Conservation (phyloP, 2,329 filamentous ascomycete genomes). For the Alternaria sp. region DNA sequence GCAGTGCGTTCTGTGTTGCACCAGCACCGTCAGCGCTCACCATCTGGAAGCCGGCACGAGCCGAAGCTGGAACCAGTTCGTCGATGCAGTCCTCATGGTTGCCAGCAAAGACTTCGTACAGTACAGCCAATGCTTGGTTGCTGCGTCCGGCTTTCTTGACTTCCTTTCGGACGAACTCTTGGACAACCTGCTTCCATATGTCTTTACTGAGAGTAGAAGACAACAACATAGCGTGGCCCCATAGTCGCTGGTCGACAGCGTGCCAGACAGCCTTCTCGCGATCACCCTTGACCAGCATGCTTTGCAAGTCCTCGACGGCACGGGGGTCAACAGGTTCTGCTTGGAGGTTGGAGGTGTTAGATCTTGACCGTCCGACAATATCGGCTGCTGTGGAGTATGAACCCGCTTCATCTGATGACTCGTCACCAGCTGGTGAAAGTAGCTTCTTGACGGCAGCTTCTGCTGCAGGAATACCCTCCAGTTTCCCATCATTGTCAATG, state of each 20-base stretch:
- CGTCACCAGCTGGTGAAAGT: conserved; percentile 67
- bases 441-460: conserved; percentile 79
- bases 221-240: conserved; percentile 95
- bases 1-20: conserved; percentile 75
- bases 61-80: conserved; percentile 91
- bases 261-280: conserved; percentile 92
- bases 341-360: conserved; percentile 44
- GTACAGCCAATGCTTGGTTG: conserved; percentile 85
- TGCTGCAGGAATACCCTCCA: conserved; percentile 78
- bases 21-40: conserved; percentile 72
- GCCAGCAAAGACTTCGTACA: conserved; percentile 94
- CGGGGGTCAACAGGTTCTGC: conserved; percentile 75
- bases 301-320: conserved; percentile 76
- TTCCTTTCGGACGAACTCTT: conserved; percentile 95
- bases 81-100: conserved; percentile 96
- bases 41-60: conserved; percentile 90
- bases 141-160: conserved; percentile 82
- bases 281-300: conserved; percentile 78
- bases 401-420: conserved; percentile 31
- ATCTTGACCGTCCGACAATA: conserved; percentile 44
- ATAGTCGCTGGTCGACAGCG: conserved; percentile 90
- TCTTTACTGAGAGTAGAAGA: conserved; percentile 77
- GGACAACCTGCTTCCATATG: conserved; percentile 90
- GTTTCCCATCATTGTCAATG: conserved; percentile 82
- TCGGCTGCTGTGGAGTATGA: conserved; percentile 49